Evolutionary conservation across 148 eudicot genomes (phyloP), one percentile per base, ranked within the genome.

Genomic region (Gaultheria prostrata): DNA sequence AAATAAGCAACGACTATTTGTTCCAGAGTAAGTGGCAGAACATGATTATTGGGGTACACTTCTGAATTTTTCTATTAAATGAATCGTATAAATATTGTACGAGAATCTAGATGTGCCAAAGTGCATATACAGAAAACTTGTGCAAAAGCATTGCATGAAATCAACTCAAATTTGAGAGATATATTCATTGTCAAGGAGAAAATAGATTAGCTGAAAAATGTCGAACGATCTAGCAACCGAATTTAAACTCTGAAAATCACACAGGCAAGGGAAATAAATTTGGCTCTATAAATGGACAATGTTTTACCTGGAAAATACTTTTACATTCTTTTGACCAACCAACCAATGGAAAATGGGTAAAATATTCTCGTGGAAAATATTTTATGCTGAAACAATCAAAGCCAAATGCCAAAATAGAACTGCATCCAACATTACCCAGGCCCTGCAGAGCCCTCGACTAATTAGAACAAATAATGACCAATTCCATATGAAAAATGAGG

Each of bases 51-150:
- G 17, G 48, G 9, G 32, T 49, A 8, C 51, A 49, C 13, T 67
- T 28, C 0, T 28, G 39, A 65, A 67, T 28, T 67, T 67, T 33
- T 26, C 72, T 51, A 51, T 51, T 51, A 51, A 33, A n/a, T 8
- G 76, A 33, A 72, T 72, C 49, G 18, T 8, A 39, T 72, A 33
- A 35, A 35, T 15, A 39, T 39, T 39, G 43, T 39, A 75, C 1
- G 78, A 75, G 33, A 46, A 75, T 26, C 78, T 75, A 46, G 32
- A 75, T n/a, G 53, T 21, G 54, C 48, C 50, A 17, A 46, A 75
- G 48, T 75, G 17, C 8, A 21, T 9, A 17, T 13, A 75, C 21
- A 28, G 72, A 39, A 39, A 39, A 39, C 43, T 39, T 39, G 26
- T 26, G 72, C 70, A 24, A 63, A 24, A 63, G 12, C n/a, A 63